phyloP scores from a whole-genome alignment of 179 eudicot species.

The Beta macrorhiza region DNA sequence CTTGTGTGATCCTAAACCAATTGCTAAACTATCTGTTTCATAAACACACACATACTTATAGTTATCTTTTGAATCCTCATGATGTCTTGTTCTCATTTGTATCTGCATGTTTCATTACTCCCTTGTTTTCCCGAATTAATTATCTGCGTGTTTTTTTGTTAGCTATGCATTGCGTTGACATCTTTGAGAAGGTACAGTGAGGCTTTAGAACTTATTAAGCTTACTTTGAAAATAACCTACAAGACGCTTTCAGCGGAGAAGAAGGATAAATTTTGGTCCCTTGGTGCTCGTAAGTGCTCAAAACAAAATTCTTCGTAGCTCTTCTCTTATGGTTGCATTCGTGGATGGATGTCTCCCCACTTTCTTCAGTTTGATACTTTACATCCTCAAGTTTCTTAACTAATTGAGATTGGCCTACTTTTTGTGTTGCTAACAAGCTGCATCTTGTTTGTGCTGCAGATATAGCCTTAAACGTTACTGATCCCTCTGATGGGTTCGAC shows the following conservation, averaged over 20 bases:
- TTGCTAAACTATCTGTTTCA: no score
- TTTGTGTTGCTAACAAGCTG: slow-evolving; percentile 2
- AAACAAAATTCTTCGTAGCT: background rate
- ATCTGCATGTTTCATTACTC: background rate
- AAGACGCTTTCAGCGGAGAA: slow-evolving; percentile 55
- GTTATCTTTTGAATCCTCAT: background rate
- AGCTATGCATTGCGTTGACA: slow-evolving; percentile 72
- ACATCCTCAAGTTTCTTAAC: background rate
- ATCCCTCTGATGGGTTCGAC: slow-evolving; percentile 45
- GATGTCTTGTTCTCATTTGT: background rate
- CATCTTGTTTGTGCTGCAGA: slow-evolving; percentile 31
- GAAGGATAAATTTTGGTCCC: slow-evolving; percentile 70
- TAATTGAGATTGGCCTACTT: background rate
- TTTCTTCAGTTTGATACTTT: background rate
- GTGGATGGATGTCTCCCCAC: background rate
- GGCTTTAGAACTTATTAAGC: slow-evolving; percentile 68
- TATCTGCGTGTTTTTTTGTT: slow-evolving; percentile 22
- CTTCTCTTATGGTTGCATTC: background rate
- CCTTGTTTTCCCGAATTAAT: background rate
- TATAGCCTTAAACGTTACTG: slow-evolving; percentile 41
- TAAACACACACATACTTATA: no score
- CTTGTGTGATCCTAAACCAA: no score
- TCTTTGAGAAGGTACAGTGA: slow-evolving; percentile 69
- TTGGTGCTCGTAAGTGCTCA: slow-evolving; percentile 78
- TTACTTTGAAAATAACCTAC: slow-evolving; percentile 54